Conservation (phyloP, 345 rosid species). For the Schrenkiella parvula region DNA sequence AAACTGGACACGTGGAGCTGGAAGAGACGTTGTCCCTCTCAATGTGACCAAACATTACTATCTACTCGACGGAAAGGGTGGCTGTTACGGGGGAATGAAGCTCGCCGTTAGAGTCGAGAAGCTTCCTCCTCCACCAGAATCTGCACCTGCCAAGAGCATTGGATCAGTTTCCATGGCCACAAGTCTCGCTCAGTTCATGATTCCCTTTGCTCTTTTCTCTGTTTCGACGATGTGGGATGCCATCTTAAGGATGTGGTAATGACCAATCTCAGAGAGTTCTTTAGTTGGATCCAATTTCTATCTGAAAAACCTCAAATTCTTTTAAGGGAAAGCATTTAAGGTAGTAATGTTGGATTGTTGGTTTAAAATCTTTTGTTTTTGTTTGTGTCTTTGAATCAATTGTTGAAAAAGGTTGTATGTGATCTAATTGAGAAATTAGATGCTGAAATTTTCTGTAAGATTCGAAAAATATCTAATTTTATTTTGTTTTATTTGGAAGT, state of each 20-base stretch:
- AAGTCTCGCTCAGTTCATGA: not conserved
- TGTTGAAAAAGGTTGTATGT: constrained; percentile 11
- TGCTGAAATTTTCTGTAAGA: not conserved
- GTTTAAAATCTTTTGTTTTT: constrained; percentile 9
- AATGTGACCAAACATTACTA: constrained; percentile 72
- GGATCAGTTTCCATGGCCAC: constrained; percentile 18
- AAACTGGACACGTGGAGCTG: constrained; percentile 88
- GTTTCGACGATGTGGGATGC: constrained; percentile 18
- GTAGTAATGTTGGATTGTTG: constrained; percentile 20
- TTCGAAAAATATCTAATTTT: not conserved
- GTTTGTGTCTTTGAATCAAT: constrained; percentile 1
- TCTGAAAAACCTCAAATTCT: constrained; percentile 1
- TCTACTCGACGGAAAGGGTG: constrained; percentile 80
- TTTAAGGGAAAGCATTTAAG: constrained; percentile 18
- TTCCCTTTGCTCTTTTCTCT: constrained; percentile 17
- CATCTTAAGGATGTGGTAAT: constrained; percentile 18
- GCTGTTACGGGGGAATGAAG: constrained; percentile 85
- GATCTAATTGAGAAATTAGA: constrained; percentile 19
- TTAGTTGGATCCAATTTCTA: constrained; percentile 13
- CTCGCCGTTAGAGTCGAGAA: constrained; percentile 65
- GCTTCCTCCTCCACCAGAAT: constrained; percentile 71
- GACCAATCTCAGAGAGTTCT: not conserved
- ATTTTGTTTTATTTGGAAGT: not conserved
- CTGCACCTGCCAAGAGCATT: constrained; percentile 45
- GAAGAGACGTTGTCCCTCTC: constrained; percentile 85